Percentiles rank a stretch among this genome's conserved stretches.
These are phyloP conservation scores for Macrolepiota fuliginosa DNA, from an alignment of 768 basidiomycete species.

Conservation along the genomic window DNA sequence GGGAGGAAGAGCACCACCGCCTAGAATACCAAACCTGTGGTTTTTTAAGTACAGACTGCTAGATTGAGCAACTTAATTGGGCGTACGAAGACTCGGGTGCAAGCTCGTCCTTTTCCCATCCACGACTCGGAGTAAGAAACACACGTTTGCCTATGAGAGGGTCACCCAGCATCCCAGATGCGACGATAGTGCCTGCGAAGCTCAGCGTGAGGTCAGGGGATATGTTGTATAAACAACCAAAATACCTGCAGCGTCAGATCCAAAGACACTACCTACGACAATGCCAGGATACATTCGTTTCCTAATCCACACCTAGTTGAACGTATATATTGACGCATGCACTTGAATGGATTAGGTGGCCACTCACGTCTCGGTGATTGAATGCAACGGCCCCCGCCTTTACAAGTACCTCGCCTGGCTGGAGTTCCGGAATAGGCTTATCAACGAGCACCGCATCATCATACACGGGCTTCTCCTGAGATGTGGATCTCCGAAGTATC, in stretches of 20 bases:
- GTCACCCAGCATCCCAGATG: slow-evolving; percentile 51
- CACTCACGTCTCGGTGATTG: slow-evolving; percentile 70
- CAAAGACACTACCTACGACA: slow-evolving; percentile 55
- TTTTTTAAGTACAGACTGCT: background rate
- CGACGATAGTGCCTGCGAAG: slow-evolving; percentile 57
- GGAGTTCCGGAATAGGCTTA: slow-evolving; percentile 46
- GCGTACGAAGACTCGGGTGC: slow-evolving; percentile 65
- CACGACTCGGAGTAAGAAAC: slow-evolving; percentile 72
- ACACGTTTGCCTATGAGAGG: slow-evolving; percentile 61
- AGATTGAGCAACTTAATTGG: background rate
- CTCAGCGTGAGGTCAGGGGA: background rate
- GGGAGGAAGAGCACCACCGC: slow-evolving; percentile 49
- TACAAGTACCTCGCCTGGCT: slow-evolving; percentile 60
- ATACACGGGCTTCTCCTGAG: background rate
- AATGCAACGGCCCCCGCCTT: slow-evolving; percentile 68
- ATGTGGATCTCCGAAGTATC: background rate
- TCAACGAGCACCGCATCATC: slow-evolving; percentile 56
- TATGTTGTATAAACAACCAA: background rate
- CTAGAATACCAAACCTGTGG: slow-evolving; percentile 63
- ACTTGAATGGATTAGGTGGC: background rate
- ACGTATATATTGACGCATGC: background rate
- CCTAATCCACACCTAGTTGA: slow-evolving; percentile 67
- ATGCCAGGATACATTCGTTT: slow-evolving; percentile 68
- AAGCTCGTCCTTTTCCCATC: slow-evolving; percentile 67
- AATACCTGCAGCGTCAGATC: slow-evolving; percentile 73